Conservation (phyloP, 768 basidiomycete genomes). For the Trametes cinnabarina region DNA sequence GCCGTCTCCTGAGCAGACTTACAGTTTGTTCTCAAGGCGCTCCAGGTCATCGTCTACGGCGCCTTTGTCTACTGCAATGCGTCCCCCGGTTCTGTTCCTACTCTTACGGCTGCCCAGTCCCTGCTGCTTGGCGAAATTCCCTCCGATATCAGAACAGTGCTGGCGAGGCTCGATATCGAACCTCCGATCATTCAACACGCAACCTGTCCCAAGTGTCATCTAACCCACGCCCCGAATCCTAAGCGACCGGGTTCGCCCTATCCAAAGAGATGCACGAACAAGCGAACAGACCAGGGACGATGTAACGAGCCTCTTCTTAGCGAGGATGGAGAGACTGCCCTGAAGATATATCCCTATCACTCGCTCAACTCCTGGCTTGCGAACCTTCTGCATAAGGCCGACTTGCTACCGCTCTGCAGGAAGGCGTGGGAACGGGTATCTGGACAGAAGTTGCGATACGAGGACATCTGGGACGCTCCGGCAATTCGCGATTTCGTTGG, state of each 20-base stretch:
- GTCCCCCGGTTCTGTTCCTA: background rate
- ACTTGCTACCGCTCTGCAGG: background rate
- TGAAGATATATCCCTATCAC: conserved; percentile 1
- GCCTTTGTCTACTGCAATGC: background rate
- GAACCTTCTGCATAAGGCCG: conserved; percentile 6
- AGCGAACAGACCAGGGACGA: background rate
- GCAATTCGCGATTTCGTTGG: conserved; percentile 13
- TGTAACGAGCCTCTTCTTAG: background rate
- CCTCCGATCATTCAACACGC: background rate
- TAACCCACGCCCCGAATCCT: background rate
- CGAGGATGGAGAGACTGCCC: background rate
- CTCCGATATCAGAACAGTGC: background rate
- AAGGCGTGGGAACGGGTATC: background rate
- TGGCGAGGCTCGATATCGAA: background rate
- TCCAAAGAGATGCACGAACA: conserved; percentile 3
- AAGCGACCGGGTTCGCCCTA: background rate
- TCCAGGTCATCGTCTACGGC: background rate
- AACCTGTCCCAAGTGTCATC: conserved; percentile 10
- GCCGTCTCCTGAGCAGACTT: conserved; percentile 55
- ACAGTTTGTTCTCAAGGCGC: background rate
- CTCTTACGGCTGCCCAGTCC: background rate
- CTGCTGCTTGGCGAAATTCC: background rate
- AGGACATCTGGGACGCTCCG: conserved; percentile 15
- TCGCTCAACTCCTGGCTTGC: conserved; percentile 14
- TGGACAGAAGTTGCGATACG: background rate